A percentile compares a stretch with the other conserved stretches of the same genome.
Evolutionary conservation across 768 basidiomycete species (phyloP).

Genomic region (Termitomyces sp.): DNA sequence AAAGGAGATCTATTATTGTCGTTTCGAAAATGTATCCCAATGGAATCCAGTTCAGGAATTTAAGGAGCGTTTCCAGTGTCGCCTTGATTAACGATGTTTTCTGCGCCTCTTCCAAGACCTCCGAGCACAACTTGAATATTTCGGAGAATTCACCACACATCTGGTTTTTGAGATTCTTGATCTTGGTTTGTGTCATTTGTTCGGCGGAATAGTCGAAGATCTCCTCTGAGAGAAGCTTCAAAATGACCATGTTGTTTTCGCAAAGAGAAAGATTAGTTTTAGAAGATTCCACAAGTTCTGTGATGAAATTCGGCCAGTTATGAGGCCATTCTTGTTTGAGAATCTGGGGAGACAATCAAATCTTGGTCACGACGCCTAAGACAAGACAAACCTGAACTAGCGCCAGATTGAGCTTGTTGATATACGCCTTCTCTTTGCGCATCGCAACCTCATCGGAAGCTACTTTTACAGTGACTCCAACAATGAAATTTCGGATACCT

Average conservation of each 20-base stretch:
- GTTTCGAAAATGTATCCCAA: constrained; percentile 99
- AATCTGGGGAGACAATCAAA: constrained; percentile 53
- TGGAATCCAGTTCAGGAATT: constrained; percentile 99
- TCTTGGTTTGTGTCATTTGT: constrained; percentile 97
- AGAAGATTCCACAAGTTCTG: constrained; percentile 95
- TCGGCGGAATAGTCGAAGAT: constrained; percentile 99
- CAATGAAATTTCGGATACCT: constrained; percentile 97
- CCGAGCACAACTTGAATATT: constrained; percentile 96
- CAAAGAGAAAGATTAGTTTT: constrained; percentile 94
- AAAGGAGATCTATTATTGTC: constrained; percentile 89
- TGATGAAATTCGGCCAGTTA: constrained; percentile 97
- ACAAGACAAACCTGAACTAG: constrained; percentile 74
- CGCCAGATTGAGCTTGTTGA: constrained; percentile 96
- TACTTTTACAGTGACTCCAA: constrained; percentile 88
- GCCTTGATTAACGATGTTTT: constrained; percentile 93
- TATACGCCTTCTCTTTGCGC: constrained; percentile 89
- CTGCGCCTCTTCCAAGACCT: constrained; percentile 95
- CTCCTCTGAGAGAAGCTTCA: constrained; percentile 96
- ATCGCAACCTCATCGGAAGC: constrained; percentile 87
- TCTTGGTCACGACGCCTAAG: constrained; percentile 6
- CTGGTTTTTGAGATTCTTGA: constrained; percentile 95
- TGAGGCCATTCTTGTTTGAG: constrained; percentile 99
- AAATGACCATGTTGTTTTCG: constrained; percentile 99
- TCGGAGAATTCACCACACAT: constrained; percentile 98
- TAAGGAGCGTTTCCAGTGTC: constrained; percentile 89